Evolutionary conservation across 2,329 filamentous ascomycete species (phyloP).

Genomic region (Dothidotthia symphoricarpi): DNA sequence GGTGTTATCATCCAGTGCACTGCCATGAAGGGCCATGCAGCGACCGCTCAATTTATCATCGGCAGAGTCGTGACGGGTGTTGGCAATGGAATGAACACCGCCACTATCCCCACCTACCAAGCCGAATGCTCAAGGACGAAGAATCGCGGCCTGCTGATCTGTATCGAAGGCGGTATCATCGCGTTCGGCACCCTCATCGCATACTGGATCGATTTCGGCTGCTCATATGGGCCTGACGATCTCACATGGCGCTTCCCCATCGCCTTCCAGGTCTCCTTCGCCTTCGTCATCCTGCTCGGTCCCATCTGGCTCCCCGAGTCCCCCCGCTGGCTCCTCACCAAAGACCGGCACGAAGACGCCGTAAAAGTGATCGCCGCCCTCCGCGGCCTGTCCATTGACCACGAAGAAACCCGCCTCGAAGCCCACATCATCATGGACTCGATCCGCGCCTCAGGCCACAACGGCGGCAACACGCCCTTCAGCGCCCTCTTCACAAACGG

Average conservation of each 20-base stretch:
- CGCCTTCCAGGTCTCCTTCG: conserved; percentile 54
- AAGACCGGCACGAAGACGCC: conserved; percentile 63
- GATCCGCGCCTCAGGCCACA: conserved; percentile 44
- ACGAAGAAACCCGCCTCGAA: conserved; percentile 58
- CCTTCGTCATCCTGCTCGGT: conserved; percentile 52
- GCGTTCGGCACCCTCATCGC: conserved; percentile 54
- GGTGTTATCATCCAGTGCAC: conserved; percentile 45
- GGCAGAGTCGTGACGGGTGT: conserved; percentile 55
- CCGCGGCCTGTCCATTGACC: conserved; percentile 49
- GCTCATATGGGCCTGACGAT: conserved; percentile 30
- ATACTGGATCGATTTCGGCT: conserved; percentile 48
- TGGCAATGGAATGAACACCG: conserved; percentile 58
- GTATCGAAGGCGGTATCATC: conserved; percentile 56
- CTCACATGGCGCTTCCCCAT: conserved; percentile 54
- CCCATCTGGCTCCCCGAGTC: conserved; percentile 64
- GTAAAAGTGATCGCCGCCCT: conserved; percentile 54
- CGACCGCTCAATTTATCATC: conserved; percentile 53
- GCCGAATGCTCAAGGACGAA: conserved; percentile 55
- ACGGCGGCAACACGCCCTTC: conserved; percentile 45
- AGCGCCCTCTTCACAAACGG: conserved; percentile 60
- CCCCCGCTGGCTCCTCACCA: conserved; percentile 63
- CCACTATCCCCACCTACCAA: conserved; percentile 56
- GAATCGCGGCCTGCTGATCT: conserved; percentile 61
- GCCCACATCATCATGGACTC: conserved; percentile 66
- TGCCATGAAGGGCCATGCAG: conserved; percentile 31